Base-by-base conservation (phyloP, 1,139 yeast genomes). In the Yamadazyma atmosphaerica region DNA sequence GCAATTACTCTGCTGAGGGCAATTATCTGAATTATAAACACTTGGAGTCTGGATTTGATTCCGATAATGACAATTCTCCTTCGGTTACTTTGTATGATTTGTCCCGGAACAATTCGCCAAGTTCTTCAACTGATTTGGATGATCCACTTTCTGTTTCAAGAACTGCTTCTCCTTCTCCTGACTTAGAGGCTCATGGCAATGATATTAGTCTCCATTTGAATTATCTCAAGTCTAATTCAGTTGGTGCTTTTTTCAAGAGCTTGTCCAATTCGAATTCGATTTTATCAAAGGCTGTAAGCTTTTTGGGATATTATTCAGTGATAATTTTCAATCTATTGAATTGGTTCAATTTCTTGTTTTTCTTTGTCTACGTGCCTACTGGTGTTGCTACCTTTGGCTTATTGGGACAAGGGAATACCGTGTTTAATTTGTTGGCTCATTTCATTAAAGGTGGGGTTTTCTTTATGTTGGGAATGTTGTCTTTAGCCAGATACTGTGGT, bases 371-470 rank as follows among this genome's bases (percentile, higher is more conserved):
- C 52, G 55, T 83, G 14, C 76, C 86, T 35, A 77, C 88, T 5
- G 97, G 94, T n/a, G 56, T 85, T 25, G 89, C 89, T 4, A 82
- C 86, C 2, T 84, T 86, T 36, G 77, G 76, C 39, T 56, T 83
- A 28, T 61, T 88, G 51, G 98, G 96, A 24, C 64, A 77, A 60
- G 89, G 79, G 5, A 58, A 54, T 21, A 67, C 71, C 15, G 83
- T 90, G 5, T 92, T 86, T 65, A 89, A 87, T 55, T 64, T 92
- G 39, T 72, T 90, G 44, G 98, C 98, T 2, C 98, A 92, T 61
- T 87, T 88, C 72, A 90, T 92, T 59, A 92, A 92, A 62, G 98
- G 98, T 42, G 95, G 94, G 11, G 92, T 92, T 3, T 90, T 92
- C 58, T 74, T 88, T 46, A 51, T 75, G 2, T 68, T 85, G 36